Evolutionary conservation across 169 alveolate genomes (phyloP).

Genomic region (Cryptosporidium tyzzeri): DNA sequence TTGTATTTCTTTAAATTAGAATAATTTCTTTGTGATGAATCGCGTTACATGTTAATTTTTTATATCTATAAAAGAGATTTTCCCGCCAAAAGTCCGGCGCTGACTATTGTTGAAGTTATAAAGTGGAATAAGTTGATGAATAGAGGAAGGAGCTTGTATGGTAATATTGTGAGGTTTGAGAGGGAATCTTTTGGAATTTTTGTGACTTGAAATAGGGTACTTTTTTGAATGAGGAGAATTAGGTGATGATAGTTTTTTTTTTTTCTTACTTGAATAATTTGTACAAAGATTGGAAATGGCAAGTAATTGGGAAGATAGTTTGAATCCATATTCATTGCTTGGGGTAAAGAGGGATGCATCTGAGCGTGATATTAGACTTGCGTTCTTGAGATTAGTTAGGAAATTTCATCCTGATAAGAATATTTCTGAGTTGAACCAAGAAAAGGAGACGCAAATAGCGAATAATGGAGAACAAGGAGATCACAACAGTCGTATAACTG

Average conservation of each 20-base stretch:
- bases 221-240: neutral
- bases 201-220: neutral
- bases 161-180: neutral
- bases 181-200: no score
- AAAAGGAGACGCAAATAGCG: neutral
- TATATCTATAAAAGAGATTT: constrained; percentile 32
- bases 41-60: neutral
- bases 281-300: neutral
- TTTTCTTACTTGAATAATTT: neutral
- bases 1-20: neutral
- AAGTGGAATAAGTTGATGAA: neutral
- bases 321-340: constrained; percentile 39
- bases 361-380: constrained; percentile 65
- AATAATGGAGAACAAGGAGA: neutral
- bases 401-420: constrained; percentile 67
- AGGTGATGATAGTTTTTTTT: neutral
- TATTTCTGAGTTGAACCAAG: neutral
- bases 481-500: neutral
- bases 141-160: neutral
- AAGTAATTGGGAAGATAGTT: neutral
- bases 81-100: constrained; percentile 41
- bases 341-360: constrained; percentile 56
- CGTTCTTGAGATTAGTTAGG: constrained; percentile 50
- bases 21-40: neutral
- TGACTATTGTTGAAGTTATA: neutral